Conservation (phyloP, 768 basidiomycete species). For the Rhodosporidiobolus odoratus region DNA sequence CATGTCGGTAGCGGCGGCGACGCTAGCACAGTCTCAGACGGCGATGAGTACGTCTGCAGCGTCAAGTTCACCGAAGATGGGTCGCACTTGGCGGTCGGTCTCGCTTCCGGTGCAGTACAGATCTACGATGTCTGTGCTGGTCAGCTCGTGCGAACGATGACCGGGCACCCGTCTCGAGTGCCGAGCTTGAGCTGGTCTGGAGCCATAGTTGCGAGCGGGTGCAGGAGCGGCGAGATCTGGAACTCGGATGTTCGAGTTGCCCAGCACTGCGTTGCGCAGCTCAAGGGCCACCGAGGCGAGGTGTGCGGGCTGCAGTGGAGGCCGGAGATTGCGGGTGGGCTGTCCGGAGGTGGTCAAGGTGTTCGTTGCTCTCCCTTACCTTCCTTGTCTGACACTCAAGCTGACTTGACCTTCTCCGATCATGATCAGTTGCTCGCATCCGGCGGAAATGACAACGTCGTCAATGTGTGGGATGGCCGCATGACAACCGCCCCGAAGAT, state of each 20-base stretch:
- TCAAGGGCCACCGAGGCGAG: constrained; percentile 84
- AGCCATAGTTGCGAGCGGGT: constrained; percentile 79
- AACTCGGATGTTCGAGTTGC: constrained; percentile 90
- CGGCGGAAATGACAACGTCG: constrained; percentile 95
- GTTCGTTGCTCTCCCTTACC: constrained; percentile 10
- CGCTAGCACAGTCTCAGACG: constrained; percentile 14
- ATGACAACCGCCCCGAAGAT: constrained; percentile 63
- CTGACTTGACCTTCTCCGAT: neutral
- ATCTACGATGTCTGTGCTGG: constrained; percentile 85
- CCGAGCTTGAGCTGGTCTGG: constrained; percentile 76
- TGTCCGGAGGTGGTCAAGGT: constrained; percentile 40
- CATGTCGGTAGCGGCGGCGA: constrained; percentile 53
- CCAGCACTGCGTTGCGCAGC: constrained; percentile 80
- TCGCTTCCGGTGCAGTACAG: constrained; percentile 77
- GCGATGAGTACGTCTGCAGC: constrained; percentile 37
- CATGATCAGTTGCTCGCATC: constrained; percentile 73
- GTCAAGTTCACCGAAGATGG: constrained; percentile 50
- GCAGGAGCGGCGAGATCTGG: constrained; percentile 89
- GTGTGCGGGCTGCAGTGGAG: constrained; percentile 91
- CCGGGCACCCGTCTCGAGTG: constrained; percentile 74
- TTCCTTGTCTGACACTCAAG: neutral
- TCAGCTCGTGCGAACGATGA: constrained; percentile 82
- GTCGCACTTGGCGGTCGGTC: constrained; percentile 72
- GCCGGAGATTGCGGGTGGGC: constrained; percentile 58
- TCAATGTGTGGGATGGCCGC: constrained; percentile 93